phyloP scores from a whole-genome alignment of 1,284 basidiomycete genomes.

The Amylostereum areolatum region DNA sequence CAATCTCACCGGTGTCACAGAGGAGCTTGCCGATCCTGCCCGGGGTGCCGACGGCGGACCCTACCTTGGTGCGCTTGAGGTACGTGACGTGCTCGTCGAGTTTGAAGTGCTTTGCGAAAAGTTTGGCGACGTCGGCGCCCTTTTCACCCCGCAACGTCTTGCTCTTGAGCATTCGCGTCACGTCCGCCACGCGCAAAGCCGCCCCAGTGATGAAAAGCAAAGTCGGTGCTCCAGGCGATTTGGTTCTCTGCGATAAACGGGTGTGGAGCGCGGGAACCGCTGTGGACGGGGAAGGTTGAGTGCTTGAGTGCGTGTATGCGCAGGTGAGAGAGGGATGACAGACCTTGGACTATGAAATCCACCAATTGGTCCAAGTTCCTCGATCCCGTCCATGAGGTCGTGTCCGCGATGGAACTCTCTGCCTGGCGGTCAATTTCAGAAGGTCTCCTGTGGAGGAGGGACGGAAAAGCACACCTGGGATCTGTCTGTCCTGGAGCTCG shows the following conservation, averaged over 20 bases:
- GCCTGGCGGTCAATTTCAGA: constrained; percentile 45
- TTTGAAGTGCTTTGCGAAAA: constrained; percentile 85
- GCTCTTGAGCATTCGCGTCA: constrained; percentile 65
- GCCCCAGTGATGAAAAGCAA: constrained; percentile 72
- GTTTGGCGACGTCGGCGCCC: constrained; percentile 77
- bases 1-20: constrained; percentile 59
- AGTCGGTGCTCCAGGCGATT: constrained; percentile 70
- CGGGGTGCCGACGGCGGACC: constrained; percentile 77
- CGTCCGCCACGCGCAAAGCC: constrained; percentile 74
- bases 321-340: constrained; percentile 9
- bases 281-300: constrained; percentile 21
- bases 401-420: constrained; percentile 71
- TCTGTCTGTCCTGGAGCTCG: constrained; percentile 66
- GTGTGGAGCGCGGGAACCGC: constrained; percentile 63
- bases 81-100: constrained; percentile 74
- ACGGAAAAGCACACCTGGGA: constrained; percentile 53
- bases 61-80: constrained; percentile 69
- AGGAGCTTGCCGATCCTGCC: constrained; percentile 77
- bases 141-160: constrained; percentile 67
- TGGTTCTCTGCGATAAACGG: constrained; percentile 67
- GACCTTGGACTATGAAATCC: constrained; percentile 70
- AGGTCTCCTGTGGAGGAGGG: constrained; percentile 13
- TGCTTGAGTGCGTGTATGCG: background rate
- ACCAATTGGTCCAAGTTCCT: constrained; percentile 63
- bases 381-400: constrained; percentile 61